A percentile compares a stretch with the other conserved stretches of the same genome.
These are phyloP conservation scores for Phialophora macrospora DNA, from an alignment of 2,329 filamentous ascomycete species.

Conservation along the genomic window DNA sequence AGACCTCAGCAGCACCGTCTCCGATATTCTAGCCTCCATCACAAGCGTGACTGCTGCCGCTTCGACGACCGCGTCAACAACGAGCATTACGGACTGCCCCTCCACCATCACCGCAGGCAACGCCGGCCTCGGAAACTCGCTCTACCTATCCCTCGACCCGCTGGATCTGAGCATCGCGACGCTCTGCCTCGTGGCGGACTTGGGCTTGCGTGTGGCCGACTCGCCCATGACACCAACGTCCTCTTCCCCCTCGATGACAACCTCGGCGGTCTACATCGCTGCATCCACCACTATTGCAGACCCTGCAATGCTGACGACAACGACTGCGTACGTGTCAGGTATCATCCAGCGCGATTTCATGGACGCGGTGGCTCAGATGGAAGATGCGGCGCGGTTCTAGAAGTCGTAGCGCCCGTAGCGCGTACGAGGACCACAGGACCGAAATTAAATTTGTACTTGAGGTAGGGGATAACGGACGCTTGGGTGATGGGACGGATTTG, in stretches of 20 bases:
- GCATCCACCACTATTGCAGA: neutral
- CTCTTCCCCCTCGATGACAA: neutral
- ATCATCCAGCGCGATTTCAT: neutral
- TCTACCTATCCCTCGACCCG: constrained; percentile 1
- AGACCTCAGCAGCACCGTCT: too few species aligned
- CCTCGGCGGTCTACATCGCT: neutral
- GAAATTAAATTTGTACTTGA: too few species aligned
- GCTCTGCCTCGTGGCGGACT: neutral
- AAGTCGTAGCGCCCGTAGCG: too few species aligned
- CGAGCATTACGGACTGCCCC: constrained; percentile 5
- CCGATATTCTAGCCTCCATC: neutral
- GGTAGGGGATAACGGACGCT: too few species aligned
- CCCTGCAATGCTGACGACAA: neutral
- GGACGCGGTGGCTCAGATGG: neutral
- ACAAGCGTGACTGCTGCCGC: constrained; percentile 1
- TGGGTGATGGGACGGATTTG: too few species aligned
- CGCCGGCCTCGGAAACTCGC: neutral
- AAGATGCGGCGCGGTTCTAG: too few species aligned
- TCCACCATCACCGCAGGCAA: constrained; percentile 2
- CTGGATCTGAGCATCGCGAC: neutral
- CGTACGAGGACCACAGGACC: too few species aligned
- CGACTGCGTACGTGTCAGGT: neutral
- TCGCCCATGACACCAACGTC: neutral
- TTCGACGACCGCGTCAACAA: neutral
- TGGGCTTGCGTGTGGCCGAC: neutral